A percentile compares a stretch with the other conserved stretches of the same genome.
These are phyloP conservation scores for Kwoniella sp. DNA, from an alignment of 768 basidiomycete species.

Conservation along the genomic window DNA sequence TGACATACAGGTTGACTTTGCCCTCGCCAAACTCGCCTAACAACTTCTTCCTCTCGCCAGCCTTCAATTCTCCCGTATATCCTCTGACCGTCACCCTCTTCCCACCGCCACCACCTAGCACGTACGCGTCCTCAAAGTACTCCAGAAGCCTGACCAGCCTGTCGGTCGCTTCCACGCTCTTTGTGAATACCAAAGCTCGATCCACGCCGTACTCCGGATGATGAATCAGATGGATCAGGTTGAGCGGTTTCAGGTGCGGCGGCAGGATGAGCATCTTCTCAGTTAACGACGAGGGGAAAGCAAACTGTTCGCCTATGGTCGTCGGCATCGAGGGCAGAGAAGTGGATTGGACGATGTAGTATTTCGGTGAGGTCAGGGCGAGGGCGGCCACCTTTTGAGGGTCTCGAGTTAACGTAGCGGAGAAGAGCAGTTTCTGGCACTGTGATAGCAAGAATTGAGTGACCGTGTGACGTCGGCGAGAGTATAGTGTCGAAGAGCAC, in stretches of 20 bases:
- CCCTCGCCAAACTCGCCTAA: slow-evolving; percentile 79
- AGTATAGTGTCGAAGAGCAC: background rate
- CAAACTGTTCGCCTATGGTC: slow-evolving; percentile 55
- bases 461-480: background rate
- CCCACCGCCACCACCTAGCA: slow-evolving; percentile 23
- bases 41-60: slow-evolving; percentile 72
- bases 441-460: slow-evolving; percentile 20
- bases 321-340: slow-evolving; percentile 16
- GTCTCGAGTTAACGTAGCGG: slow-evolving; percentile 90
- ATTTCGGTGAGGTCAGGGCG: slow-evolving; percentile 75
- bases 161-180: slow-evolving; percentile 84
- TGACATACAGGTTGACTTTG: slow-evolving; percentile 76
- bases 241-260: slow-evolving; percentile 78
- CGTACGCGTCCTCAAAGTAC: slow-evolving; percentile 69
- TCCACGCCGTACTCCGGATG: slow-evolving; percentile 60
- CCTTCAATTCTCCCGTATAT: slow-evolving; percentile 83
- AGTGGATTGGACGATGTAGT: slow-evolving; percentile 76
- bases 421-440: slow-evolving; percentile 95
- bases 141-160: slow-evolving; percentile 80
- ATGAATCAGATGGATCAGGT: slow-evolving; percentile 84
- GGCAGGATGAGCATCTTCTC: slow-evolving; percentile 86
- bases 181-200: slow-evolving; percentile 91
- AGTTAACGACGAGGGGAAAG: slow-evolving; percentile 80
- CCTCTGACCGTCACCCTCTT: slow-evolving; percentile 62
- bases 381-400: slow-evolving; percentile 88